These are phyloP conservation scores for Fusarium metavorans DNA, from an alignment of 2,329 filamentous ascomycete genomes.

Conservation along the genomic window DNA sequence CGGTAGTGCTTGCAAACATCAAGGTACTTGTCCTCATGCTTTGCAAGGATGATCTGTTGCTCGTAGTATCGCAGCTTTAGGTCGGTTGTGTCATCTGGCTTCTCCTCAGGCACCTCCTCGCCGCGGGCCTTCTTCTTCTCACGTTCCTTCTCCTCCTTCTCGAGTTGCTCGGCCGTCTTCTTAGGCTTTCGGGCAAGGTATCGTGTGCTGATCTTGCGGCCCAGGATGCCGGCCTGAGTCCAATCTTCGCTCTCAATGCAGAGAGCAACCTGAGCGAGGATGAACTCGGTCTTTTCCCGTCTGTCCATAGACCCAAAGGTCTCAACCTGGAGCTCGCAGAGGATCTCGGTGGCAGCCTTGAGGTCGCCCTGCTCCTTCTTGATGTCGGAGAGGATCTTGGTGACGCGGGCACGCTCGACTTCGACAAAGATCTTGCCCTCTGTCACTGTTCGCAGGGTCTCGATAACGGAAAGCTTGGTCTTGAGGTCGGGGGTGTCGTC, in stretches of 20 bases:
- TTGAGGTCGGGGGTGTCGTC: constrained; percentile 87
- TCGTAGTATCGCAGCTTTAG: constrained; percentile 97
- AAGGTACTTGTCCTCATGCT: constrained; percentile 97
- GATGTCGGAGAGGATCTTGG: constrained; percentile 94
- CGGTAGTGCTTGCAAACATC: constrained; percentile 98
- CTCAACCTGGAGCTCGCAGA: constrained; percentile 98
- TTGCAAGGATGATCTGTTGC: constrained; percentile 94
- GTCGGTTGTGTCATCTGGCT: constrained; percentile 92
- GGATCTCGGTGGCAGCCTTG: constrained; percentile 88
- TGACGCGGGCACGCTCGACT: constrained; percentile 95
- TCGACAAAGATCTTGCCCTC: constrained; percentile 99
- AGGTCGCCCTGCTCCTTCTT: constrained; percentile 96
- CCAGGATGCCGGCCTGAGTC: constrained; percentile 94
- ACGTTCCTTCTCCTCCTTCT: constrained; percentile 89
- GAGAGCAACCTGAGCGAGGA: constrained; percentile 91
- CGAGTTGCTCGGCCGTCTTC: constrained; percentile 88
- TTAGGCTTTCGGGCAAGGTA: constrained; percentile 92
- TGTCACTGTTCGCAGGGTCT: constrained; percentile 94
- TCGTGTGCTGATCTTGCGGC: constrained; percentile 95
- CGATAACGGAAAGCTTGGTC: constrained; percentile 92
- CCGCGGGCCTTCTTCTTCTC: constrained; percentile 87
- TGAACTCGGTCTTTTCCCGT: constrained; percentile 98
- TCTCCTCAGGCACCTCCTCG: constrained; percentile 82
- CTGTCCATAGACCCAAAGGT: constrained; percentile 98
- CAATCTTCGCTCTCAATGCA: constrained; percentile 97